Conservation (phyloP, 176 grass and related monocot species). For the Juncus effusus region DNA sequence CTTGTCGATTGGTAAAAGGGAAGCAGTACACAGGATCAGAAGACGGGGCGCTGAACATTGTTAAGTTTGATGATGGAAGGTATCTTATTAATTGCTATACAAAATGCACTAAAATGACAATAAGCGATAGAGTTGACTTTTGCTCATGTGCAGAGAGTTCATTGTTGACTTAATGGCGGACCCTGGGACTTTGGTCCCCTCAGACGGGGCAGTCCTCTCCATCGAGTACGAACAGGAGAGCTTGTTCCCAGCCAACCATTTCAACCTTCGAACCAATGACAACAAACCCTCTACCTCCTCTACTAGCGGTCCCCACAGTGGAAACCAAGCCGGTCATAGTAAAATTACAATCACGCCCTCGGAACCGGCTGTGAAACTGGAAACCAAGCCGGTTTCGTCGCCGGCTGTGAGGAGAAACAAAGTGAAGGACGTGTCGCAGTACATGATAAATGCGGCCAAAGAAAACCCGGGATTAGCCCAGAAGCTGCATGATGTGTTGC, state of each 20-base stretch:
- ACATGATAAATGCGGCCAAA: constrained; percentile 99
- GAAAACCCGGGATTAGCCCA: constrained; percentile 88
- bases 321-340: constrained; percentile 38
- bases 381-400: constrained; percentile 15
- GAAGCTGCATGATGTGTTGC: constrained; percentile 92
- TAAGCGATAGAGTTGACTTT: constrained; percentile 3
- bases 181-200: constrained; percentile 85
- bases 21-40: constrained; percentile 89
- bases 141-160: constrained; percentile 67
- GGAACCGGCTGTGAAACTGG: constrained; percentile 10
- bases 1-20: constrained; percentile 89
- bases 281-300: constrained; percentile 38
- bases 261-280: constrained; percentile 32
- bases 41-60: constrained; percentile 85
- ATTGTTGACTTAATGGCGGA: constrained; percentile 96
- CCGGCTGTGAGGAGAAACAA: constrained; percentile 72
- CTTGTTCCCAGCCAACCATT: constrained; percentile 39
- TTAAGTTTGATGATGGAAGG: constrained; percentile 89
- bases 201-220: constrained; percentile 59
- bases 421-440: constrained; percentile 95
- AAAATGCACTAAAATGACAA: not conserved
- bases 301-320: constrained; percentile 30
- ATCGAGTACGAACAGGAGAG: constrained; percentile 46
- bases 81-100: constrained; percentile 22
- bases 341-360: constrained; percentile 38